Evolutionary conservation across 768 basidiomycete genomes (phyloP), one percentile per base, ranked within the genome.

Genomic region (Leccinum truebloodii): DNA sequence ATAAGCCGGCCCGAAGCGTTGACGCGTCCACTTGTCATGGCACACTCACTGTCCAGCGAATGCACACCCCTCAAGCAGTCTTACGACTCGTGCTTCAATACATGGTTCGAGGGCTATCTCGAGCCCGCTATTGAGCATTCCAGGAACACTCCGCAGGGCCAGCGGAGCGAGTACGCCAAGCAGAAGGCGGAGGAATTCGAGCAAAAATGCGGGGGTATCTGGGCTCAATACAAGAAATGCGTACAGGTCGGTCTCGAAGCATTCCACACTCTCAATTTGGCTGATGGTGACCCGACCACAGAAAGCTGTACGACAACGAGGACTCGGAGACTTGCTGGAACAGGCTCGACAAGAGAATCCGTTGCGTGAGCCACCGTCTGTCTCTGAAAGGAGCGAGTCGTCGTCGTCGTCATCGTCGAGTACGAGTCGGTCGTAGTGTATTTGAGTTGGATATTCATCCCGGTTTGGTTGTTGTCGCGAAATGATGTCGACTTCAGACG

Each of bases 91-190:
- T 98, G 95, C 79, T 98, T 98, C 79, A 97, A 97, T 69, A 85
- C 90, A 8, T 98, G 95, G 96, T 95, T 99, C 67, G 95, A 97
- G 74, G 94, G 92, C 12, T 99, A 98, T 73, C 86, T 98, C 24
- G 90, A 94, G 69, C 94, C 94, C 9, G 87, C 86, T 10, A 79
- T 89, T 18, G 68, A 76, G 28, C 71, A 76, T 34, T 68, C 79
- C 58, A 75, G 79, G 14, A 75, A 76, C 16, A 66, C 76, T 26
- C 65, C 78, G 16, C 67, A 74, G 13, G 77, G 81, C 55, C 77
- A 82, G 58, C 84, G 85, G 52, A 76, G 80, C 16, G 83, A 79
- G 51, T 87, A 89, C 68, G 86, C 89, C 3, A 85, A 86, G 66
- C 76, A 83, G 60, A 95, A 95, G 75, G 92, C 93, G 6, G 88